Conservation (phyloP, 202 grass and related monocot genomes). For the Panicum virgatum region DNA sequence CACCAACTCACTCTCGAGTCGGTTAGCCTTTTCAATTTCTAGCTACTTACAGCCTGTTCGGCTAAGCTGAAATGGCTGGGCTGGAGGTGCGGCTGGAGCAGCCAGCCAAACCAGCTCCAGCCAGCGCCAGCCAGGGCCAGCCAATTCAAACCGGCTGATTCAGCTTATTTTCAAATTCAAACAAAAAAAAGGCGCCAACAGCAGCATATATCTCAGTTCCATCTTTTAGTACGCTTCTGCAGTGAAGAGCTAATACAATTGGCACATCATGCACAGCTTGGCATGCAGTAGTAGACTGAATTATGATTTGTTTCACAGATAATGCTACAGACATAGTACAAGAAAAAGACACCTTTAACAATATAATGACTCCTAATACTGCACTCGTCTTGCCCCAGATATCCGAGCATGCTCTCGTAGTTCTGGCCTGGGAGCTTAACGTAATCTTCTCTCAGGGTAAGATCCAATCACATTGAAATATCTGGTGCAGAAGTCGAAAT, state of each 20-base stretch:
- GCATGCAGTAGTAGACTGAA: slow-evolving; percentile 11
- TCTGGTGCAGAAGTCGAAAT: slow-evolving; percentile 42
- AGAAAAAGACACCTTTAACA: slow-evolving; percentile 64
- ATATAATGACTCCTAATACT: slow-evolving; percentile 73
- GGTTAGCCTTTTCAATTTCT: too few species aligned
- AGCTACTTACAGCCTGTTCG: too few species aligned
- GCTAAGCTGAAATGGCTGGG: too few species aligned
- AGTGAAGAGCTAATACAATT: not conserved
- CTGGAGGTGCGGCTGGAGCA: too few species aligned
- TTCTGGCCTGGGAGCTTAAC: slow-evolving; percentile 92
- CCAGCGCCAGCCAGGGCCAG: too few species aligned
- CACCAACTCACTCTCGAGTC: too few species aligned
- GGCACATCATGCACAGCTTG: slow-evolving; percentile 8
- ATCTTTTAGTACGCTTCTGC: not conserved
- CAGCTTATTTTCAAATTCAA: too few species aligned
- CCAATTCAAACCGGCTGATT: too few species aligned
- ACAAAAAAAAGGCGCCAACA: too few species aligned
- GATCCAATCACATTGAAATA: slow-evolving; percentile 99
- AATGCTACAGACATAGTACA: slow-evolving; percentile 1
- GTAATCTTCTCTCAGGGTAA: slow-evolving; percentile 89
- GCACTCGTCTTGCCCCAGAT: slow-evolving; percentile 95
- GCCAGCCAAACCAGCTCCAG: too few species aligned
- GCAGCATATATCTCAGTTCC: slow-evolving; percentile 38
- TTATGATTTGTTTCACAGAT: not conserved
- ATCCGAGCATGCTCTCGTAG: slow-evolving; percentile 91